Evolutionary conservation across 352 stramenopile species (phyloP), one percentile per base, ranked within the genome.

Genomic region (Phytophthora tubulina): DNA sequence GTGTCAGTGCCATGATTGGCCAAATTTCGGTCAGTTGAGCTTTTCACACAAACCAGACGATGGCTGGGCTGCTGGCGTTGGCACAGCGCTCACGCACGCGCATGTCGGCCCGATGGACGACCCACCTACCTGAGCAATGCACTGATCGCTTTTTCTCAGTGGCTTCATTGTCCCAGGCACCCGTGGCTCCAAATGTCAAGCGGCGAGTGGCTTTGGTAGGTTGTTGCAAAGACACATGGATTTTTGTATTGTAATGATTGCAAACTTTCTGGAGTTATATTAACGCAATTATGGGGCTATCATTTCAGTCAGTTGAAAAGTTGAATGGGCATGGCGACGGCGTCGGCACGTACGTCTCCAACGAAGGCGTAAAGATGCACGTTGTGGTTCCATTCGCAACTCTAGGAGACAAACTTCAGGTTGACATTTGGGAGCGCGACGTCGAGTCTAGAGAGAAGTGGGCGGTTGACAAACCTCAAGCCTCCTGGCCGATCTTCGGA

Each of bases 351-450:
- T 71, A 58, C 14, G 56, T 62, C 8, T 65, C 72, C 5, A 52
- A 66, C 9, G 55, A 65, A 2, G 48, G 55, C 1, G 49, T 63
- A 1, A 27, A 51, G 4, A 73, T 88, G 46, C 80, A 77, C 21
- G 72, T 86, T 21, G 46, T 79, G 1, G 78, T 91, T 13, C 83
- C 85, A 11, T 90, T 91, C 49, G 59, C 79, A 8, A 66, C 89
- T n/a, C 81, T 81, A 11, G 83, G 85, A 8, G 85, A 93, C 39
- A 5, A 70, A 15, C 35, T 91, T 0, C 33, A 75, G 13, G 85
- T 75, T 7, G 70, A 86, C n/a, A 63, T 93, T 14, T 93, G 80
- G 79, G 71, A 81, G 6, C 73, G 70, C 33, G 85, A 93, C 64
- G 53, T 88, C 3, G n/a, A 75, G 17, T 58, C 58, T 3, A 67